Conservation (phyloP, 257 asterid species). For the Scutellaria galericulata region DNA sequence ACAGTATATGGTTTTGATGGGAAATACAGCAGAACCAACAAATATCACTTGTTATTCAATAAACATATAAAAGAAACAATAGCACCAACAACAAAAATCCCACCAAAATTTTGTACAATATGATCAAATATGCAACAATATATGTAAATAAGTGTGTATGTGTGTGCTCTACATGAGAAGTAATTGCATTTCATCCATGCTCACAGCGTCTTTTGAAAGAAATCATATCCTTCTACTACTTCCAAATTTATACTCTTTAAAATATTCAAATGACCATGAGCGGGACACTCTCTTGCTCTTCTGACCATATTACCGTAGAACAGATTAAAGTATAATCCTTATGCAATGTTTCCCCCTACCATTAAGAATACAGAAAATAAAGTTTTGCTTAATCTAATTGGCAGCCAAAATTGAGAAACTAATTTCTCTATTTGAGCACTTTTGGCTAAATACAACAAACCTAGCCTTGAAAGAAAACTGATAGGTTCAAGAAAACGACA, state of each 20-base stretch:
- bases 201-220: background rate
- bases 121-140: background rate
- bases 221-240: conserved; percentile 4
- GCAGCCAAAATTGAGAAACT: background rate
- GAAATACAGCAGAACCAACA: background rate
- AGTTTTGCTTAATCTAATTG: background rate
- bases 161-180: background rate
- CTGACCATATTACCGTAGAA: background rate
- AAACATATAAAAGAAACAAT: background rate
- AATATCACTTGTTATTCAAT: background rate
- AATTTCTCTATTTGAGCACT: background rate
- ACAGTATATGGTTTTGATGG: background rate
- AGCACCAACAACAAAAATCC: background rate
- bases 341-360: background rate
- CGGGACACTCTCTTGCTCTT: background rate
- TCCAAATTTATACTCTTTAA: conserved; percentile 9
- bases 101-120: background rate
- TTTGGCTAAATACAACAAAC: background rate
- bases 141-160: background rate
- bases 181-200: background rate
- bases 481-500: background rate
- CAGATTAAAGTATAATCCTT: background rate
- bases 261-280: background rate
- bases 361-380: background rate
- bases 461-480: background rate